Evolutionary conservation across 352 stramenopile species (phyloP).

Genomic region (Peronospora destructor): DNA sequence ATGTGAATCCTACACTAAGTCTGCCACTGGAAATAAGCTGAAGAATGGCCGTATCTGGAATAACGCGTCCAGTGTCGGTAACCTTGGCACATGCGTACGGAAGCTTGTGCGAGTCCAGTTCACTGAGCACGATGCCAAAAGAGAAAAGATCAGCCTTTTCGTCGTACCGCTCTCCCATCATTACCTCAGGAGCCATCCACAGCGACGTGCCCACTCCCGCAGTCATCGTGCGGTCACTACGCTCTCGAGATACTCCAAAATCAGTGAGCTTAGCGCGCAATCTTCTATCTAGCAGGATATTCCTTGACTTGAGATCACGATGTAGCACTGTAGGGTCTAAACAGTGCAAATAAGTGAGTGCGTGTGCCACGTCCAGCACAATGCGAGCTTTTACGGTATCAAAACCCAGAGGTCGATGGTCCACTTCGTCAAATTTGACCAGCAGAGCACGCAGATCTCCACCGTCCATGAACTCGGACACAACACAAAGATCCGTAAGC

Average conservation of each 20-base stretch:
- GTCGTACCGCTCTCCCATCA: constrained; percentile 32
- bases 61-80: constrained; percentile 22
- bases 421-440: constrained; percentile 22
- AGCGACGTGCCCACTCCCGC: constrained; percentile 40
- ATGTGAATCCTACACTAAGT: constrained; percentile 25
- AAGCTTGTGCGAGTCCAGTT: constrained; percentile 30
- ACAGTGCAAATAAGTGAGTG: constrained; percentile 57
- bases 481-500: constrained; percentile 30
- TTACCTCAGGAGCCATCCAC: constrained; percentile 46
- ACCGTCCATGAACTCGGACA: constrained; percentile 43
- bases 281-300: constrained; percentile 36
- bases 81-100: constrained; percentile 29
- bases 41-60: constrained; percentile 27
- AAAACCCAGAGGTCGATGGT: constrained; percentile 25
- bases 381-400: constrained; percentile 45
- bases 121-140: constrained; percentile 27
- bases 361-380: constrained; percentile 47
- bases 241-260: constrained; percentile 47
- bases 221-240: constrained; percentile 38
- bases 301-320: constrained; percentile 41
- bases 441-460: constrained; percentile 38
- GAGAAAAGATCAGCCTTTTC: constrained; percentile 32
- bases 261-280: constrained; percentile 51
- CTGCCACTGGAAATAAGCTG: constrained; percentile 29
- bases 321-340: constrained; percentile 39